Evolutionary conservation across 2,329 filamentous ascomycete species (phyloP).

Genomic region (Penicillium nordicum): DNA sequence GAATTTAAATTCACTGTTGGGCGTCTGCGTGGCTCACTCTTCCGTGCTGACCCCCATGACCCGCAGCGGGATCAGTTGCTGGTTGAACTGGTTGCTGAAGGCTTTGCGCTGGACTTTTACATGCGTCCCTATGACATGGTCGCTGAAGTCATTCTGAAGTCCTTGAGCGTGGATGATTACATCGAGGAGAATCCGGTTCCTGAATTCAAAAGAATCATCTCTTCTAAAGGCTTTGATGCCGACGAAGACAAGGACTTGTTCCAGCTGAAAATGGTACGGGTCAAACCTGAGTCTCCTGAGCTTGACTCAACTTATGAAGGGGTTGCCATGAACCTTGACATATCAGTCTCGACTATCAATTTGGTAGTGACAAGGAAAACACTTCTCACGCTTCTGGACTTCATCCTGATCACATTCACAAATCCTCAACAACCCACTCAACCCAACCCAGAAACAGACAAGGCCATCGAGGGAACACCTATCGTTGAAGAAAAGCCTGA

Average conservation of each 20-base stretch:
- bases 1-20: slow-evolving; percentile 97
- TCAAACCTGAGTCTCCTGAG: slow-evolving; percentile 87
- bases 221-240: slow-evolving; percentile 70
- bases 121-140: slow-evolving; percentile 88
- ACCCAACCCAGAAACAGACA: slow-evolving; percentile 31
- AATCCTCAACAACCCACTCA: slow-evolving; percentile 53
- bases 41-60: slow-evolving; percentile 75
- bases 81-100: slow-evolving; percentile 85
- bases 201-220: slow-evolving; percentile 97
- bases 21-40: slow-evolving; percentile 87
- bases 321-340: slow-evolving; percentile 87
- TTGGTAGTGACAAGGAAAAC: slow-evolving; percentile 91
- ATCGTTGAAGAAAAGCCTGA: slow-evolving; percentile 28
- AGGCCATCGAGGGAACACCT: slow-evolving; percentile 25
- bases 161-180: slow-evolving; percentile 87
- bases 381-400: slow-evolving; percentile 86
- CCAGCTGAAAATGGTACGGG: slow-evolving; percentile 81
- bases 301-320: slow-evolving; percentile 90
- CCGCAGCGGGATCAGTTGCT: slow-evolving; percentile 74
- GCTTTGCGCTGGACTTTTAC: slow-evolving; percentile 83
- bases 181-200: slow-evolving; percentile 79
- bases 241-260: slow-evolving; percentile 78
- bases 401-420: slow-evolving; percentile 88
- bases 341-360: slow-evolving; percentile 92
- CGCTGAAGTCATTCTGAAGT: slow-evolving; percentile 82